phyloP scores from a whole-genome alignment of 176 grass and related monocot species.

The Avena sativa region DNA sequence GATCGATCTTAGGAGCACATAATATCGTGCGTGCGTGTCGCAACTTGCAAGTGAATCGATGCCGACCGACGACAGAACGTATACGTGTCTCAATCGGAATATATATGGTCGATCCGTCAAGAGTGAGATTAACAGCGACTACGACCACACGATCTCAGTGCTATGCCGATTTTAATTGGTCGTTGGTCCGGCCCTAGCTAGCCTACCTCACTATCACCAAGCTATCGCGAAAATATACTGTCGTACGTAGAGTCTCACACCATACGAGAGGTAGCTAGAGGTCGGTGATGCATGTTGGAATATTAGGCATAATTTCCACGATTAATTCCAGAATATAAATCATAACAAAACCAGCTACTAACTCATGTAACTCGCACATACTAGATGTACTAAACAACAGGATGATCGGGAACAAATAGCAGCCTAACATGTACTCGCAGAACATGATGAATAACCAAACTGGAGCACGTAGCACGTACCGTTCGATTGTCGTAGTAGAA shows the following conservation, averaged over 20 bases:
- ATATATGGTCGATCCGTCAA: too few relatives aligned
- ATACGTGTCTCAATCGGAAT: background rate
- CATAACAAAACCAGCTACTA: too few relatives aligned
- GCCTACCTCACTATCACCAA: background rate
- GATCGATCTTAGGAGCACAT: background rate
- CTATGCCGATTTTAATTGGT: background rate
- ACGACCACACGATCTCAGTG: background rate
- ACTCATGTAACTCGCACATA: too few relatives aligned
- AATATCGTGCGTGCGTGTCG: background rate
- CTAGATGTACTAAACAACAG: too few relatives aligned
- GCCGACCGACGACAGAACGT: background rate
- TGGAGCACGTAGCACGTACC: too few relatives aligned
- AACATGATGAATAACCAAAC: too few relatives aligned
- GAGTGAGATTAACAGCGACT: background rate
- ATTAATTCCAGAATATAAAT: too few relatives aligned
- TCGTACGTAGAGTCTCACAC: too few relatives aligned
- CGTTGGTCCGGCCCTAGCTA: background rate
- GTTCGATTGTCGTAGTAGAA: too few relatives aligned
- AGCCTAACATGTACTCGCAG: too few relatives aligned
- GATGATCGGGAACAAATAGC: too few relatives aligned
- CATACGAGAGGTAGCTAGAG: background rate
- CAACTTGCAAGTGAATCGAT: constrained; percentile 8
- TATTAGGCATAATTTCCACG: too few relatives aligned
- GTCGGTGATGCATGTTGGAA: background rate
- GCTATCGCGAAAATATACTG: background rate